These are phyloP conservation scores for Dactylellina parvicollis DNA, from an alignment of 2,329 filamentous ascomycete genomes.

Conservation along the genomic window DNA sequence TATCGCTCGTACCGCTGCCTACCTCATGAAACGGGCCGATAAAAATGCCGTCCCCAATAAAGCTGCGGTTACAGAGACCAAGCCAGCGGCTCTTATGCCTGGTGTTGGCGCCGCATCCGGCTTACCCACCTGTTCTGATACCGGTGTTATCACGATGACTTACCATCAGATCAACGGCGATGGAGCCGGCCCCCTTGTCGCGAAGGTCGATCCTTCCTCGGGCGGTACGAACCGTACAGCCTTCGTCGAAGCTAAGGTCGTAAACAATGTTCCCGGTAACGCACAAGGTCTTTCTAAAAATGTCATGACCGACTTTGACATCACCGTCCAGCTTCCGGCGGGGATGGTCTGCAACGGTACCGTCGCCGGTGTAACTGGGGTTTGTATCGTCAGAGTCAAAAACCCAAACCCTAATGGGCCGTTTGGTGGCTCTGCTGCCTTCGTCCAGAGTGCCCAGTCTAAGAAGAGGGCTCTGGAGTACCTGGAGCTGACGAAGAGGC, in stretches of 20 bases:
- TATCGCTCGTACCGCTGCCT: neutral
- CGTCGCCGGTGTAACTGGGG: slow-evolving; percentile 69
- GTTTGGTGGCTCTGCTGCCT: slow-evolving; percentile 74
- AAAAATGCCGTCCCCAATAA: slow-evolving; percentile 62
- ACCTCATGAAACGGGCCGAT: slow-evolving; percentile 59
- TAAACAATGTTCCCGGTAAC: slow-evolving; percentile 70
- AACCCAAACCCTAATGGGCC: slow-evolving; percentile 72
- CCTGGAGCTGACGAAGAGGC: slow-evolving; percentile 60
- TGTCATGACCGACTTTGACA: slow-evolving; percentile 71
- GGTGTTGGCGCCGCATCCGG: slow-evolving; percentile 68
- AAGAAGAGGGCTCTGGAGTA: slow-evolving; percentile 72
- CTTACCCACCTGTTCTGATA: slow-evolving; percentile 70
- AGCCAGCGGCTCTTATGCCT: slow-evolving; percentile 66
- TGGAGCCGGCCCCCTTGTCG: slow-evolving; percentile 72
- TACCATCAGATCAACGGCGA: slow-evolving; percentile 79
- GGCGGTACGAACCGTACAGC: slow-evolving; percentile 70
- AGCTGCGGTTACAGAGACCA: slow-evolving; percentile 63
- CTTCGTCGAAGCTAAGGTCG: slow-evolving; percentile 70
- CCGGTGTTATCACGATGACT: slow-evolving; percentile 71
- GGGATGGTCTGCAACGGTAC: slow-evolving; percentile 74
- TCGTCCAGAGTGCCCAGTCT: slow-evolving; percentile 70
- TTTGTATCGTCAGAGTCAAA: slow-evolving; percentile 73
- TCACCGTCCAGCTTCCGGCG: slow-evolving; percentile 72
- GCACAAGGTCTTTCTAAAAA: slow-evolving; percentile 69
- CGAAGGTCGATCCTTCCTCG: slow-evolving; percentile 71